phyloP scores from a whole-genome alignment of 192 early-diverging fungal genomes.

The Coemansia javaensis region DNA sequence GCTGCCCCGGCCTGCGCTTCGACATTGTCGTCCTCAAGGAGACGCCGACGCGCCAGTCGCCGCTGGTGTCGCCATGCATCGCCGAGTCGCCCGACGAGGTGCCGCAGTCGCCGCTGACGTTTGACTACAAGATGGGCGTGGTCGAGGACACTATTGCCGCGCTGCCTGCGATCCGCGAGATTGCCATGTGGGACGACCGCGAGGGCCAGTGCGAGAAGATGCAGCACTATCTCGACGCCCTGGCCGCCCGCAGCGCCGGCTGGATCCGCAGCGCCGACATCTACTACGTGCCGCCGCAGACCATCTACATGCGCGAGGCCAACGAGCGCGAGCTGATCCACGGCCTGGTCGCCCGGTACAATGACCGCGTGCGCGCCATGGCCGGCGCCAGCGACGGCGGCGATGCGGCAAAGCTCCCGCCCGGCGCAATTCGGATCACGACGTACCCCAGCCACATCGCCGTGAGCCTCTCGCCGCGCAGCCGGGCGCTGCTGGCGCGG shows the following conservation, averaged over 20 bases:
- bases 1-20: constrained; percentile 39
- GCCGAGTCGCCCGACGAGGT: constrained; percentile 2
- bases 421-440: constrained; percentile 19
- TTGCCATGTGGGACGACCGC: constrained; percentile 60
- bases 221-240: constrained; percentile 39
- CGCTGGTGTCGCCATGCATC: constrained; percentile 14
- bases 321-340: constrained; percentile 32
- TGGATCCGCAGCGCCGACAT: constrained; percentile 22
- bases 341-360: constrained; percentile 35
- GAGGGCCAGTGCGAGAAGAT: constrained; percentile 45
- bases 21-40: constrained; percentile 57
- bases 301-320: constrained; percentile 34
- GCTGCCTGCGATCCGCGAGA: constrained; percentile 44
- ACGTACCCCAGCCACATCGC: constrained; percentile 15
- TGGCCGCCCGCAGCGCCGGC: constrained; percentile 18
- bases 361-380: constrained; percentile 16
- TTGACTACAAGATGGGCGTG: constrained; percentile 58
- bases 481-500: constrained; percentile 9
- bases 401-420: constrained; percentile 8
- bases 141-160: constrained; percentile 52
- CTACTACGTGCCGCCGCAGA: constrained; percentile 41
- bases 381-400: background rate
- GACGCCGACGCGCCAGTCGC: constrained; percentile 33
- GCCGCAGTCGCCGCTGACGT: constrained; percentile 49
- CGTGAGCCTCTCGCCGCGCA: constrained; percentile 14